phyloP scores from a whole-genome alignment of 257 asterid species.

The Nemophila menziesii region DNA sequence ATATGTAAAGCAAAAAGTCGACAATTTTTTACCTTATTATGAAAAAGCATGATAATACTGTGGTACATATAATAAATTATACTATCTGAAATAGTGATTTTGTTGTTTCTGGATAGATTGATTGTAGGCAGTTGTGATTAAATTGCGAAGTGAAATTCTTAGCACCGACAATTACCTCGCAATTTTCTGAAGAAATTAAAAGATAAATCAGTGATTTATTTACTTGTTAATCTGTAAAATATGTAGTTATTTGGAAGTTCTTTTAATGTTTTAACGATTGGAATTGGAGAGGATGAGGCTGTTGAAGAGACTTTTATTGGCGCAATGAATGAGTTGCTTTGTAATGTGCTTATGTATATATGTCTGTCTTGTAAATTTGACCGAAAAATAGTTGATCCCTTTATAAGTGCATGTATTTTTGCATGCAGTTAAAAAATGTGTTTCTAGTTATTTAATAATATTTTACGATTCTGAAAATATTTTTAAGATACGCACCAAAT shows the following conservation, averaged over 20 bases:
- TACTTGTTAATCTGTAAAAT: not conserved
- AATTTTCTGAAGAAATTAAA: slow-evolving; percentile 40
- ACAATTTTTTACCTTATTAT: too few relatives aligned
- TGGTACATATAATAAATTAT: not conserved
- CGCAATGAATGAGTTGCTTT: slow-evolving; percentile 27
- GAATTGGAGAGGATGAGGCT: slow-evolving; percentile 35
- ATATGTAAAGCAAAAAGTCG: not conserved
- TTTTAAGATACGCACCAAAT: too few relatives aligned
- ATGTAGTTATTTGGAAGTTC: not conserved
- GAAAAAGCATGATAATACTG: not conserved
- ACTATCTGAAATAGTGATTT: slow-evolving; percentile 41
- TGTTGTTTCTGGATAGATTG: slow-evolving; percentile 39
- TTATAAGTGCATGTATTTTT: too few relatives aligned
- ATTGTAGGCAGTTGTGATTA: slow-evolving; percentile 28
- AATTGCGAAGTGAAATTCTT: slow-evolving; percentile 35
- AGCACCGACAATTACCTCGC: slow-evolving; percentile 53
- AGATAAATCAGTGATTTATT: not conserved
- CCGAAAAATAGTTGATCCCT: too few relatives aligned
- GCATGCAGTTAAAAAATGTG: too few relatives aligned
- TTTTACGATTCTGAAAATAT: too few relatives aligned
- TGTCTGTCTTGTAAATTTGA: not conserved
- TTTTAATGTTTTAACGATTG: slow-evolving; percentile 31
- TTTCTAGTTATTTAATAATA: too few relatives aligned
- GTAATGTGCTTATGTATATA: not conserved
- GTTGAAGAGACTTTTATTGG: slow-evolving; percentile 22